Evolutionary conservation across 495 filamentous ascomycete species (phyloP), one percentile per base, ranked within the genome.

Genomic region (Daldinia caldariorum): DNA sequence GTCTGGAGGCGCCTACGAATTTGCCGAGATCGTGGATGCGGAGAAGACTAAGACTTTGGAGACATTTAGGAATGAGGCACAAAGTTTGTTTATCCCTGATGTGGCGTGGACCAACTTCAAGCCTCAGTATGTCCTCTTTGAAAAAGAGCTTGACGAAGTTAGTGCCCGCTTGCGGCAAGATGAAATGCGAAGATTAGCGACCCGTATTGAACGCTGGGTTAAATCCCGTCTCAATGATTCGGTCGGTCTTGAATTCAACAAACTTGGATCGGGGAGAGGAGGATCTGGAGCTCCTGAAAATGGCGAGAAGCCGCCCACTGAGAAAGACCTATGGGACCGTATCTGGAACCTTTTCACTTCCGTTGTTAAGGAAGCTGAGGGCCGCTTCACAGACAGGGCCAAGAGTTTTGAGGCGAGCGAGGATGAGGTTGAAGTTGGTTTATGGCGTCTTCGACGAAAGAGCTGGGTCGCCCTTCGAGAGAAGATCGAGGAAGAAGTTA

Each of bases 401-500:
- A 89, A 89, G 75, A 94, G 92, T 82, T 97, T 97, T 76, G 93
- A 98, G 77, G 96, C 95, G 18, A 93, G 87, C 64, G 83, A 92
- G 59, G 93, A 94, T 41, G 95, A 99, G 78, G 93, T 97, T 34
- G 91, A 97, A 71, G 89, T 97, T 37, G 95, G 96, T 3, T 85
- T 97, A 1, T 99, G 95, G 95, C 85, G 94, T 58, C 80, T 99
- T 43, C 88, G 94, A 62, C 87, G 94, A 64, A 97, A 97, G 82
- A 94, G 91, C 37, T 99, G 96, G 96, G 91, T 89, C 29, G 94
- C 94, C 7, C 82, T 99, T 61, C 86, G 91, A 34, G 89, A 91
- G 47, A 97, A 92, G 81, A 92, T 99, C 70, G 96, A 97, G 20
- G 95, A 99, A 77, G 95, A 99, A 78, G 93, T 98, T 78, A 94